A percentile compares a stretch with the other conserved stretches of the same genome.
Conservation (phyloP, 1,284 basidiomycete genomes). For the Cryptococcus neoformans region DNA sequence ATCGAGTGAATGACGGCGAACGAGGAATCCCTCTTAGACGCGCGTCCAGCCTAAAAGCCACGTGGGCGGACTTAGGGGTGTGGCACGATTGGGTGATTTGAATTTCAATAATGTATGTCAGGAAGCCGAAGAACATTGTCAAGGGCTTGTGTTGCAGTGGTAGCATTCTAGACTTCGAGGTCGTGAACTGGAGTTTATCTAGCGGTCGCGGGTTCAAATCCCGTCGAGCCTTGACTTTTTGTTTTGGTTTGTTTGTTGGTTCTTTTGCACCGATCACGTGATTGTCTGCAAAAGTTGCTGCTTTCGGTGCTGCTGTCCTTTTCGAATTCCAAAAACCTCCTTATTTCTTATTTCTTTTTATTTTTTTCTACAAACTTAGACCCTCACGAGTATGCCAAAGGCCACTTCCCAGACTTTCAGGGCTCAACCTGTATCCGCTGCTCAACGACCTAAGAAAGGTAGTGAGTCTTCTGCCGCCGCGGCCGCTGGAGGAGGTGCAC, state of each 20-base stretch:
- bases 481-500: conserved; percentile 38
- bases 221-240: conserved; percentile 15
- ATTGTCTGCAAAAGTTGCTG: conserved; percentile 5
- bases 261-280: conserved; percentile 2
- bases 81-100: no score
- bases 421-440: conserved; percentile 54
- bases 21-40: neutral
- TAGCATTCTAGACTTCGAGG: conserved; percentile 25
- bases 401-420: conserved; percentile 81
- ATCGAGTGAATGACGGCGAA: neutral
- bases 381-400: conserved; percentile 67
- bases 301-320: neutral
- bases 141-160: conserved; percentile 23
- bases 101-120: neutral
- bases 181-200: conserved; percentile 19
- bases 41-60: neutral
- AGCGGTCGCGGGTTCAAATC: conserved; percentile 24
- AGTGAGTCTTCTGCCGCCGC: conserved; percentile 27
- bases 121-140: neutral
- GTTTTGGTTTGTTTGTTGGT: neutral
- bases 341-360: neutral
- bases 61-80: neutral
- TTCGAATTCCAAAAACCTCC: neutral
- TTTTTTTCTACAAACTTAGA: neutral
- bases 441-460: conserved; percentile 21